phyloP scores from a whole-genome alignment of 2,329 filamentous ascomycete genomes.

The Colletotrichum phormii region DNA sequence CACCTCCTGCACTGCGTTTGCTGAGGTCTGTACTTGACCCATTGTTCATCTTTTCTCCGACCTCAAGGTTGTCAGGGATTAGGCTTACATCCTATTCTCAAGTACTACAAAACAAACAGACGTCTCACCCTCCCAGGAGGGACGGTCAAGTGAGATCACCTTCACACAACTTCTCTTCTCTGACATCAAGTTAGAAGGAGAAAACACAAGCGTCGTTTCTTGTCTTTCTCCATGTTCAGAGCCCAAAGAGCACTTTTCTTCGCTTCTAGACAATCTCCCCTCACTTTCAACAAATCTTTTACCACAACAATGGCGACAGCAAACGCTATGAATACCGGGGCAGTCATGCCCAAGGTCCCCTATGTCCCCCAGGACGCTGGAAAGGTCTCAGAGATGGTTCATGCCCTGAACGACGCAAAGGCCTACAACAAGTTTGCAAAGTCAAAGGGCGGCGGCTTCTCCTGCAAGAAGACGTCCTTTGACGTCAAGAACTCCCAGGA shows the following conservation, averaged over 20 bases:
- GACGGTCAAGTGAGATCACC: slow-evolving; percentile 13
- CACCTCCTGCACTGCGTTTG: slow-evolving; percentile 7
- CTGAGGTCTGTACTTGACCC: slow-evolving; percentile 3
- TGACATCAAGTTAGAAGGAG: too few relatives aligned
- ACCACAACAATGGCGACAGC: slow-evolving; percentile 23
- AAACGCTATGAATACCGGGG: slow-evolving; percentile 28
- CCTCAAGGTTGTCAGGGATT: not conserved
- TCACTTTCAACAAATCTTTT: slow-evolving; percentile 2
- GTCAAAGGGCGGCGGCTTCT: slow-evolving; percentile 68
- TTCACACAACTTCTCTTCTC: not conserved
- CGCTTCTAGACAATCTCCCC: slow-evolving; percentile 8
- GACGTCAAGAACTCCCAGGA: slow-evolving; percentile 71
- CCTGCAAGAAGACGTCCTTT: slow-evolving; percentile 85
- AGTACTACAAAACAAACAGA: slow-evolving; percentile 7
- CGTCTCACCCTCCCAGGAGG: not conserved
- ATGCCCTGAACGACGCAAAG: slow-evolving; percentile 70
- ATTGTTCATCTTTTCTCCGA: not conserved
- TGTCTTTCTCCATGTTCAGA: slow-evolving; percentile 12
- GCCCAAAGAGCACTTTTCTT: slow-evolving; percentile 21
- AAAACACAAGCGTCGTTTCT: too few relatives aligned
- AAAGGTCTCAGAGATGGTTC: slow-evolving; percentile 74
- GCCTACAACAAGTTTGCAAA: slow-evolving; percentile 53
- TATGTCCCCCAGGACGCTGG: slow-evolving; percentile 76
- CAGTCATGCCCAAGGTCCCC: slow-evolving; percentile 61
- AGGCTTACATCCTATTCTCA: not conserved